Base-by-base conservation (phyloP, 306 rosid genomes). In the Medicago truncatula region DNA sequence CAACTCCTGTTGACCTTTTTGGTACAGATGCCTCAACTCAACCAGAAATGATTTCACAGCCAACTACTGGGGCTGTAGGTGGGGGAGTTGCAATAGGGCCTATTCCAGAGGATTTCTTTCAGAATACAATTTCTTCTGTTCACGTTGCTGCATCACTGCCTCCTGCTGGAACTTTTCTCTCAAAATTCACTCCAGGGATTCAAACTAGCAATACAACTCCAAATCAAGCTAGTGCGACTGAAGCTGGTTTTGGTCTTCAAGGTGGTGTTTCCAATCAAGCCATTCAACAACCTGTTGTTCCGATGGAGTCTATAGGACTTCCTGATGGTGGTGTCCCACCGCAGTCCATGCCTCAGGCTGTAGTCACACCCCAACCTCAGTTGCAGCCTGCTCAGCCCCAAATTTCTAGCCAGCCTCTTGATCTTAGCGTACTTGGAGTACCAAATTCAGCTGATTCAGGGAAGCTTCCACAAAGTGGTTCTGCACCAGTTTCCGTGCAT, bases 311-410 rank as follows among this genome's bases (percentile, higher is more conserved):
- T 56, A 61, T 86, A 70, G 98, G 97, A 73, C 91, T 93, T 84
- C 91, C 98, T 78, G 98, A 91, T 88, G 97, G 97, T 75, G 98
- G 98, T 58, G 88, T 93, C 60, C 98, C 98, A 49, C 97, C 97
- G 0, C 96, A 86, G 71, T 71, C 84, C 71, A 81, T 84, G 46
- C 81, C 83, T 74, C 97, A 82, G 83, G 83, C 85, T 69, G 78
- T 81, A 38, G 82, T 71, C 59, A 81, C 70, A 38, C 86, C 89
- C 61, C 89, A 75, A 74, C 25, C 88, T 25, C 80, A 69, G 67
- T 15, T 87, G 62, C 91, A 78, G 60, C 61, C 84, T 65, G 78
- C 82, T 75, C 93, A 79, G 78, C 82, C 86, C 57, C 88, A 84
- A 75, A 39, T 83, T 85, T 86, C 87, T 66, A 73, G 88, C n/a